phyloP scores from a whole-genome alignment of 768 basidiomycete species.

The Dacryopinax spathularia region DNA sequence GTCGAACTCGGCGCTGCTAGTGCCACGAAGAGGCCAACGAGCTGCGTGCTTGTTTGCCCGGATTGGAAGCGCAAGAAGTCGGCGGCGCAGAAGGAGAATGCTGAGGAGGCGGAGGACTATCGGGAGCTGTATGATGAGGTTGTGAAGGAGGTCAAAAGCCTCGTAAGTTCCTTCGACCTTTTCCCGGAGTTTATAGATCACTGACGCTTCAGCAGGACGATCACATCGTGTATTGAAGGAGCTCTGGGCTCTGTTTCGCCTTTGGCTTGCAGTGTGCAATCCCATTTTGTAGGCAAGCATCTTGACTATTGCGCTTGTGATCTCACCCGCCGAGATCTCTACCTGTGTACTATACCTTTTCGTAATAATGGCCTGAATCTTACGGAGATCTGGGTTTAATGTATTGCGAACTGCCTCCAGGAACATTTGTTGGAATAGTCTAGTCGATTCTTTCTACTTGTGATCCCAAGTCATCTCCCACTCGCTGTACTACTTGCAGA shows the following conservation, averaged over 20 bases:
- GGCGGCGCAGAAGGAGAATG: slow-evolving; percentile 35
- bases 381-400: neutral
- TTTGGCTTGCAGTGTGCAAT: too few species aligned
- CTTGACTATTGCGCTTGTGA: too few species aligned
- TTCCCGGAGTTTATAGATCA: too few species aligned
- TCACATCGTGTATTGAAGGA: neutral
- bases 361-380: neutral
- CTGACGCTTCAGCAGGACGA: neutral
- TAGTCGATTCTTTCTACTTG: too few species aligned
- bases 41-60: slow-evolving; percentile 90
- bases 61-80: slow-evolving; percentile 55
- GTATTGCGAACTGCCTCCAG: neutral
- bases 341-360: neutral
- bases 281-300: too few species aligned
- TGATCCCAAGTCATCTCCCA: too few species aligned
- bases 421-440: too few species aligned
- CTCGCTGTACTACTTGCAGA: too few species aligned
- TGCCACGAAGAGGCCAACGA: slow-evolving; percentile 94
- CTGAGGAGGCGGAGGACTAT: slow-evolving; percentile 69
- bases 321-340: neutral
- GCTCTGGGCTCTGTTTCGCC: too few species aligned
- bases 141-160: slow-evolving; percentile 65
- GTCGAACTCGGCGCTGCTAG: slow-evolving; percentile 93
- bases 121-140: slow-evolving; percentile 76
- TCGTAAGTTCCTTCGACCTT: slow-evolving; percentile 26